These are phyloP conservation scores for Magnaporthiopsis incrustans DNA, from an alignment of 2,329 filamentous ascomycete genomes.

Conservation along the genomic window DNA sequence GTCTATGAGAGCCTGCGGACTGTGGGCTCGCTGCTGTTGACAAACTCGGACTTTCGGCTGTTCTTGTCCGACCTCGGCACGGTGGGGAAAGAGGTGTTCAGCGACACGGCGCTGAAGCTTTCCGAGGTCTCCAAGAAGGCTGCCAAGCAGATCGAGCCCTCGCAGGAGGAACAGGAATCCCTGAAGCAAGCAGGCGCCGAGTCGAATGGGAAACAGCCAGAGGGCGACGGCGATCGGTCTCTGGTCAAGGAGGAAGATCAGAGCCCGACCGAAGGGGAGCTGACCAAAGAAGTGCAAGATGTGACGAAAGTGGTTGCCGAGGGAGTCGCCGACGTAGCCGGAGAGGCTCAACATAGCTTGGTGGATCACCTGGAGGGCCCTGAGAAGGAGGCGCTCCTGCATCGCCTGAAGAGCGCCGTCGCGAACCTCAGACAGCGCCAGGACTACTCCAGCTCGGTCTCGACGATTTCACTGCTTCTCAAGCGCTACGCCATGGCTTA, in stretches of 20 bases:
- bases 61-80: constrained; percentile 75
- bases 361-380: constrained; percentile 57
- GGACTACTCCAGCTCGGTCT: constrained; percentile 83
- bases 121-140: constrained; percentile 68
- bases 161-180: constrained; percentile 47
- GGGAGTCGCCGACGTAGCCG: constrained; percentile 38
- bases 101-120: constrained; percentile 73
- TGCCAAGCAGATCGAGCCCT: constrained; percentile 65
- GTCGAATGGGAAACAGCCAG: constrained; percentile 21
- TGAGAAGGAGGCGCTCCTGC: constrained; percentile 66
- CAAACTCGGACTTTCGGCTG: constrained; percentile 82
- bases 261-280: constrained; percentile 29
- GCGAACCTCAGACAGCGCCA: constrained; percentile 63
- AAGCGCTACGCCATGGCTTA: constrained; percentile 73
- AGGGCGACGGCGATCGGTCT: constrained; percentile 26
- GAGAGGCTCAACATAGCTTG: constrained; percentile 61
- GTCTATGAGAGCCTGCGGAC: constrained; percentile 77
- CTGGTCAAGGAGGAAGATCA: constrained; percentile 37
- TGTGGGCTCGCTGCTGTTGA: constrained; percentile 74
- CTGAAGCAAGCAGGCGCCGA: constrained; percentile 32
- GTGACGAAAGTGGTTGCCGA: constrained; percentile 46
- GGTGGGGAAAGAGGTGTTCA: constrained; percentile 76
- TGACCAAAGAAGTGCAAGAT: constrained; percentile 48
- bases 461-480: constrained; percentile 65
- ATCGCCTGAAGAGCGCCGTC: constrained; percentile 70